phyloP scores from a whole-genome alignment of 2,329 filamentous ascomycete genomes.

The Cercospora sojina region DNA sequence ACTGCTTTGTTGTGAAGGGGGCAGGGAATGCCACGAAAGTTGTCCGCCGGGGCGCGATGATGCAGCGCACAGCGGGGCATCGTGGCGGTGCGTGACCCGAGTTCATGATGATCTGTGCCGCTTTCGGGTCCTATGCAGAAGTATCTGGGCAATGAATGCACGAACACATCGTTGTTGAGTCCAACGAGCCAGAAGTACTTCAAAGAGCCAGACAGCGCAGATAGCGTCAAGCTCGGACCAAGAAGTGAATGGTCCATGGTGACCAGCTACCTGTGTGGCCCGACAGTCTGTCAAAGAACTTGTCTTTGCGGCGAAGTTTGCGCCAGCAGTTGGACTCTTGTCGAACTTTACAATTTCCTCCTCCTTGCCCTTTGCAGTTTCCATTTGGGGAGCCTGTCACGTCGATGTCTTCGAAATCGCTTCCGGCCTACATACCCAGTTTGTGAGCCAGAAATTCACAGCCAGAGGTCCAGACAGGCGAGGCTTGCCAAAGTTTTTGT shows the following conservation, averaged over 20 bases:
- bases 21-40: background rate
- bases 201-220: background rate
- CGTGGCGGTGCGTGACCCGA: background rate
- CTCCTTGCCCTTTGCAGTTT: no score
- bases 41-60: background rate
- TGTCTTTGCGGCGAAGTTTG: no score
- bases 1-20: background rate
- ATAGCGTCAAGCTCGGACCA: background rate
- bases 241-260: background rate
- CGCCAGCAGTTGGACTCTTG: no score
- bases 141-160: background rate
- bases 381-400: no score
- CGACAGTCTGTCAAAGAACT: no score
- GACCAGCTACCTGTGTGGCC: background rate
- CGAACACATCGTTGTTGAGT: background rate
- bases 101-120: background rate
- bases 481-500: no score
- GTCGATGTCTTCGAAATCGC: no score
- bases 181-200: background rate
- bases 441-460: no score
- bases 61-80: background rate
- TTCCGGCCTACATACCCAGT: no score
- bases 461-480: no score
- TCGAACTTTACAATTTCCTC: no score
- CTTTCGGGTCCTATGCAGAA: background rate